Base-by-base conservation (phyloP, 116 monocot species). In the Zostera marina region DNA sequence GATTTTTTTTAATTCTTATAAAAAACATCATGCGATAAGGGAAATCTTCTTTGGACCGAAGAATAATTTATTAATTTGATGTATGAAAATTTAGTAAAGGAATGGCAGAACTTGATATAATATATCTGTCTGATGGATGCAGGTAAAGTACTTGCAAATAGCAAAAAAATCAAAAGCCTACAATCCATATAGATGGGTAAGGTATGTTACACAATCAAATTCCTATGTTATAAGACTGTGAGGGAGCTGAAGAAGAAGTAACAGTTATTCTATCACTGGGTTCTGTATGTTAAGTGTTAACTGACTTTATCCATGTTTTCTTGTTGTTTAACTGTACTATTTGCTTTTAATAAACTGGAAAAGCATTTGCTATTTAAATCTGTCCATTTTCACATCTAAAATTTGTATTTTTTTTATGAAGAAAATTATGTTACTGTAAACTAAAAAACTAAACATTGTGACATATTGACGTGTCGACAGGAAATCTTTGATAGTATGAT, bases 101-200 rank as follows among this genome's bases (percentile, higher is more conserved):
- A 47, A 8, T 16, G 23, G 7, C 22, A 47, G 3, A 11, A 39
- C 32, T 45, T 24, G 46, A 39, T 15, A 51, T 19, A 3, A 32
- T n/a, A n/a, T n/a, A n/a, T 32, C 32, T 62, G 21, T 65, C 43
- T 59, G 16, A 5, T 58, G 12, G 22, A 8, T 79, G 74, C 89
- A 96, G 96, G 96, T 96, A 10, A 85, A 82, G 51, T 96, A 96
- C 63, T 60, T 96, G 43, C 85, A 96, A 59, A 96, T 96, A 63
- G 85, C 76, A 20, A 88, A 96, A 72, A 96, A 85, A 72, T 89
- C 96, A 8, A 85, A 82, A 66, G 68, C 75, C 10, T 82, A 89
- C 70, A 96, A 96, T 69, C 96, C 89, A 12, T 96, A 96, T 55
- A 67, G 96, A 19, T 96, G 96, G 96, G 96, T 96, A 40, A 76